Percentiles rank a stretch among this genome's conserved stretches.
phyloP scores from a whole-genome alignment of 176 grass and related monocot species.

The Calamus simplicifolius region DNA sequence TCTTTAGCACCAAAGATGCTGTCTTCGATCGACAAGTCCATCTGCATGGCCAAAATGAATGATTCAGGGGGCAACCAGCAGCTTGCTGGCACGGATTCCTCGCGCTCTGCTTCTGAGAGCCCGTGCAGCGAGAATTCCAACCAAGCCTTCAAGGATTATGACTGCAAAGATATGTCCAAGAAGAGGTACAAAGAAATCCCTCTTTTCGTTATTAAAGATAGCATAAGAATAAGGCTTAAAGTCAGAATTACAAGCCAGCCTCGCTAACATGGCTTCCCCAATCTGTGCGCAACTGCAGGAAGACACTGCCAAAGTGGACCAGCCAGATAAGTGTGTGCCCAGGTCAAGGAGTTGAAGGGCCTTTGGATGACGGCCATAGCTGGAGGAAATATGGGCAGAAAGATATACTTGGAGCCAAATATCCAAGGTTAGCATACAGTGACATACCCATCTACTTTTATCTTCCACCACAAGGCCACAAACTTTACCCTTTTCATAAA shows the following conservation, averaged over 20 bases:
- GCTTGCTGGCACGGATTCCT: conserved; percentile 17
- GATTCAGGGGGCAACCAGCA: neutral
- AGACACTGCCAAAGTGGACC: conserved; percentile 43
- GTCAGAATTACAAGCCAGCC: neutral
- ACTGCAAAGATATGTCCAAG: conserved; percentile 36
- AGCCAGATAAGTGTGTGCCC: conserved; percentile 42
- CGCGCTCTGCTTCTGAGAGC: conserved; percentile 24
- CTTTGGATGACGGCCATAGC: conserved; percentile 52
- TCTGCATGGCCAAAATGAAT: conserved; percentile 26
- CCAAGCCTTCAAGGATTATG: conserved; percentile 18
- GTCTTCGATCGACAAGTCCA: conserved; percentile 42
- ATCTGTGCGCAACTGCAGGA: conserved; percentile 20
- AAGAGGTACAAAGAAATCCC: conserved; percentile 15
- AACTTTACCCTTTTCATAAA: neutral
- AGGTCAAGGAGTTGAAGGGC: conserved; percentile 24
- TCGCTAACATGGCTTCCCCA: no score
- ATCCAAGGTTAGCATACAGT: conserved; percentile 31
- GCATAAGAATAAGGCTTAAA: no score
- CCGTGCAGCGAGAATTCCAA: conserved; percentile 44
- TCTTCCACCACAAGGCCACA: neutral
- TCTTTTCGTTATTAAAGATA: neutral
- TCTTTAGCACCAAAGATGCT: conserved; percentile 32
- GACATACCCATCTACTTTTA: neutral
- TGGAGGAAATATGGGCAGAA: conserved; percentile 95
- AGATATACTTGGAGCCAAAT: conserved; percentile 75